These are phyloP conservation scores for Botrytis deweyae DNA, from an alignment of 2,329 filamentous ascomycete genomes.

Conservation along the genomic window DNA sequence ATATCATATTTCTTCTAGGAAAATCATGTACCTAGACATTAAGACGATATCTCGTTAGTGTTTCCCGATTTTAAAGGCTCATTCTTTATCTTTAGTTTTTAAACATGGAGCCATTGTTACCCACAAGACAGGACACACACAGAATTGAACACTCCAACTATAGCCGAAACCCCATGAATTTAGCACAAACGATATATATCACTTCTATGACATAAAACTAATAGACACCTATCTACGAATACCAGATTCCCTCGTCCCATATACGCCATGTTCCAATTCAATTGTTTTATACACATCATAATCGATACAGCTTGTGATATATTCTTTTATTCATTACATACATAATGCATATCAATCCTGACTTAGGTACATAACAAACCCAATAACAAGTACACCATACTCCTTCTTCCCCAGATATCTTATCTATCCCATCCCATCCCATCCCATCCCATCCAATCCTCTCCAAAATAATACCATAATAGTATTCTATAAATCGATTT, in stretches of 20 bases:
- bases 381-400: neutral
- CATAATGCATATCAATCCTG: neutral
- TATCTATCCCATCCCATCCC: neutral
- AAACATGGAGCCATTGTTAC: neutral
- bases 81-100: neutral
- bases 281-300: neutral
- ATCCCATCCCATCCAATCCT: neutral
- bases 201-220: neutral
- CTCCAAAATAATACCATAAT: neutral
- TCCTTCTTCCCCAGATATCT: neutral
- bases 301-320: neutral
- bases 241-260: neutral
- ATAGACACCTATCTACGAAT: neutral
- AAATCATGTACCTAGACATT: neutral
- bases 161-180: accelerated
- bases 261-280: neutral
- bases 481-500: neutral
- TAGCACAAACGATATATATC: neutral
- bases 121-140: neutral
- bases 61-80: neutral
- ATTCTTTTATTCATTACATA: neutral
- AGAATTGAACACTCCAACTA: neutral
- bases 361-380: neutral
- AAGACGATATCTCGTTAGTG: neutral
- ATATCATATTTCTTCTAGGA: neutral